Base-by-base conservation (phyloP, 441 rosid genomes). In the Manihot esculenta region DNA sequence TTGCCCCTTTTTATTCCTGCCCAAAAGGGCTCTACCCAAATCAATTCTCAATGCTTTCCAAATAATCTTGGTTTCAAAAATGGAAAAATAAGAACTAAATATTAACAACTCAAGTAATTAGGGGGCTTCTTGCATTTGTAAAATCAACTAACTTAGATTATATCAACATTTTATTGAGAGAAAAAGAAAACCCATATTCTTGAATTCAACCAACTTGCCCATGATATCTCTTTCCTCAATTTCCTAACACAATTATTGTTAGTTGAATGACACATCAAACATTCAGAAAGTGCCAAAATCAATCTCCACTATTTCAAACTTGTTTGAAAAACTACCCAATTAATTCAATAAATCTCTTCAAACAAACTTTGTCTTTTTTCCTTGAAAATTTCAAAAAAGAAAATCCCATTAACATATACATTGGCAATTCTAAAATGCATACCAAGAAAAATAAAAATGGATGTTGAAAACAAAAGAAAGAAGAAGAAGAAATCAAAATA, bases 291-390 rank as follows among this genome's bases (percentile, higher is more conserved):
- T 11, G 68, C 71, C 70, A 54, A 69, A 58, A 59, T 17, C n/a
- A 58, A 65, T 50, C 73, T 68, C 66, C 59, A 64, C 20, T 49
- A 55, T 68, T 68, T 76, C 76, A 62, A 56, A 73, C 54, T 18
- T 21, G 15, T 24, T 55, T 38, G 77, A 68, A 70, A 33, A 65
- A 61, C 33, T 23, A 24, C 64, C 65, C 17, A 1, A 48, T 23
- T 23, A 55, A 53, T 68, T 24, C 33, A 23, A 26, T 57, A 54
- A 62, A 14, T 45, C 9, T 50, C 47, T 58, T 44, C 15, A 38
- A 26, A 66, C 15, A 24, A n/a, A 20, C 24, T 17, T 58, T 56
- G 33, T 1, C 33, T 1, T 10, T 44, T 23, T 10, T 42, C 20
- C 24, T 20, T 20, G 17, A 51, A 21, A 26, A 21, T 10, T 30